Evolutionary conservation across 306 rosid species (phyloP), one percentile per base, ranked within the genome.

Genomic region (Abrus precatorius): DNA sequence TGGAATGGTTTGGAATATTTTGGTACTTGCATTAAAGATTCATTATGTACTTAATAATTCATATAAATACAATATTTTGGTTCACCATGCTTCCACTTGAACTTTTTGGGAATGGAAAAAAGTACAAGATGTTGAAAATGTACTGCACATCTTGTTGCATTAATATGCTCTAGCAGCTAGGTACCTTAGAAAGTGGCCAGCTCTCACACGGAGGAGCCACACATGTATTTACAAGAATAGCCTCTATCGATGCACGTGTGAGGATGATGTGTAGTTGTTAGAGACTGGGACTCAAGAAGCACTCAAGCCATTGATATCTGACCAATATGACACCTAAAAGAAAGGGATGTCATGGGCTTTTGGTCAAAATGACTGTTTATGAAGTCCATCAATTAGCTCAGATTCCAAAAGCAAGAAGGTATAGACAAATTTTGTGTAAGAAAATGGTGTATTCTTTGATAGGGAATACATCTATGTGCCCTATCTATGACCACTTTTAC

Each of bases 341-440:
- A 45, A 83, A 52, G 68, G 29, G 70, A 43, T 74, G 70, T 48
- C 7, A 54, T 45, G 68, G 60, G 41, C 13, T n/a, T 36, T 41
- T 52, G 85, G 80, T 81, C 81, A 79, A 87, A 77, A 44, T 74
- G 59, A 75, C 72, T 83, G 85, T 81, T 75, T 49, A 75, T 79
- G 53, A 67, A 75, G 68, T 11, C 76, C 69, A 84, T 77, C 32
- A 80, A 67, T 70, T 34, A 47, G 68, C 57, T 50, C 30, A 87
- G 85, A 85, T 88, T 92, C 94, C 85, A 60, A 83, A 80, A 65
- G 82, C 88, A 87, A 87, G 40, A 20, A 67, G 85, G 74, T 78
- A 84, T 64, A 90, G 85, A 92, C 94, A 90, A 90, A 87, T 72
- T 57, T 59, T 29, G 30, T 76, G 80, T 52, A 69, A 71, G 61